phyloP scores from a whole-genome alignment of 441 rosid genomes.

The Gossypium lobatum region DNA sequence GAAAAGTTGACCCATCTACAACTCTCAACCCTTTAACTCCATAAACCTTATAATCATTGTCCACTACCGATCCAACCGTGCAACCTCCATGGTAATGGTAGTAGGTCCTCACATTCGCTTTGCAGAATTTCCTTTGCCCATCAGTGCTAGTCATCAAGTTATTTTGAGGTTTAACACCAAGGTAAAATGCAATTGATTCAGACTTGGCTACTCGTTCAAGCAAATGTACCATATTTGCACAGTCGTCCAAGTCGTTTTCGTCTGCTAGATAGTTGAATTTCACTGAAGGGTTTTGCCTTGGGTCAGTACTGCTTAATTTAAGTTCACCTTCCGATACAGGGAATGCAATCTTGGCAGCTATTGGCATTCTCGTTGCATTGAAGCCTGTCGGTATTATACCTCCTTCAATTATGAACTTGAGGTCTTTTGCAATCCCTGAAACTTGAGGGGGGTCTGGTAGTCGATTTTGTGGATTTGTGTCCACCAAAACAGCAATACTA shows the following conservation, averaged over 20 bases:
- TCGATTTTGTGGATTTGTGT: conserved; percentile 33
- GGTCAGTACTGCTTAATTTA: conserved; percentile 36
- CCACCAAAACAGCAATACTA: conserved; percentile 36
- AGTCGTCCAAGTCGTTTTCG: conserved; percentile 43
- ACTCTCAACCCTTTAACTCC: conserved; percentile 51
- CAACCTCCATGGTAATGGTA: conserved; percentile 76
- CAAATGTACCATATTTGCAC: conserved; percentile 46
- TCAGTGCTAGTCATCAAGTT: conserved; percentile 26
- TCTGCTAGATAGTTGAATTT: conserved; percentile 55
- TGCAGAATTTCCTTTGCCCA: conserved; percentile 46
- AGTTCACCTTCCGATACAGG: conserved; percentile 63
- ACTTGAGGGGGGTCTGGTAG: conserved; percentile 63
- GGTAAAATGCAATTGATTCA: conserved; percentile 37
- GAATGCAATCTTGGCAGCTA: conserved; percentile 61
- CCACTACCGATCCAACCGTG: conserved; percentile 53
- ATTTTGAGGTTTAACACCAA: conserved; percentile 31
- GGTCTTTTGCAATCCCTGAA: conserved; percentile 52
- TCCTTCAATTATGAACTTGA: conserved; percentile 50
- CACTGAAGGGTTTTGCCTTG: conserved; percentile 57
- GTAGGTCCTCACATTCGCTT: conserved; percentile 52
- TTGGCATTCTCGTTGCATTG: conserved; percentile 49
- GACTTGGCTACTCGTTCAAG: conserved; percentile 52
- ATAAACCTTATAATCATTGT: conserved; percentile 39
- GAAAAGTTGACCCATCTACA: conserved; percentile 58
- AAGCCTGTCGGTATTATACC: conserved; percentile 41